These are phyloP conservation scores for Lentinula lateritia DNA, from an alignment of 768 basidiomycete species.

Conservation along the genomic window DNA sequence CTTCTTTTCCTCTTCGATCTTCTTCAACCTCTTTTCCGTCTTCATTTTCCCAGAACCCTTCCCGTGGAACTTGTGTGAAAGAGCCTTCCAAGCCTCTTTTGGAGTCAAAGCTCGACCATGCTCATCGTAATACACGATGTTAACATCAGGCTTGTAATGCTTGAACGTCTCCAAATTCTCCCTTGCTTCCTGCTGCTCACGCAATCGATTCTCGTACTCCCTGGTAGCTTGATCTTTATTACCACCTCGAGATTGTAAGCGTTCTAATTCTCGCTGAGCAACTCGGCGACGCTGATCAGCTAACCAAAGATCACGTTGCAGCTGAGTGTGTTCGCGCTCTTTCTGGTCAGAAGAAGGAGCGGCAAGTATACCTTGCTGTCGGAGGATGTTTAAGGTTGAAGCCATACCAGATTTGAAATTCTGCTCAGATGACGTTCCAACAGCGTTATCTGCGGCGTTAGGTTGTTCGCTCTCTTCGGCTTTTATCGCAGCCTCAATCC, in stretches of 20 bases:
- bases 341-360: constrained; percentile 53
- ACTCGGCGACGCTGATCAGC: constrained; percentile 75
- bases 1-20: constrained; percentile 97
- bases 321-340: constrained; percentile 79
- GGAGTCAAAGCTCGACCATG: constrained; percentile 82
- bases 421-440: constrained; percentile 72
- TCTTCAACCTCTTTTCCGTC: constrained; percentile 93
- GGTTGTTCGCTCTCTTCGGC: constrained; percentile 55
- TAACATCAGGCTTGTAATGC: constrained; percentile 94
- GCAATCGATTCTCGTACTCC: constrained; percentile 88
- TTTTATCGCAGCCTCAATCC: constrained; percentile 67
- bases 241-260: constrained; percentile 66
- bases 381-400: constrained; percentile 81
- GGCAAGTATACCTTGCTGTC: constrained; percentile 86
- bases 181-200: constrained; percentile 89
- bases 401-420: constrained; percentile 83
- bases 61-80: constrained; percentile 98
- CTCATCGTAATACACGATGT: constrained; percentile 96
- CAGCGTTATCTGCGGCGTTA: constrained; percentile 29
- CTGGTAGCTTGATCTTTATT: constrained; percentile 90
- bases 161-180: constrained; percentile 79
- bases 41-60: constrained; percentile 97
- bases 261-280: constrained; percentile 77
- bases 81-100: constrained; percentile 98
- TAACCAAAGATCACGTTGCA: constrained; percentile 85